Evolutionary conservation across 164 flowering plant species (phyloP).

Genomic region (Sedum album): DNA sequence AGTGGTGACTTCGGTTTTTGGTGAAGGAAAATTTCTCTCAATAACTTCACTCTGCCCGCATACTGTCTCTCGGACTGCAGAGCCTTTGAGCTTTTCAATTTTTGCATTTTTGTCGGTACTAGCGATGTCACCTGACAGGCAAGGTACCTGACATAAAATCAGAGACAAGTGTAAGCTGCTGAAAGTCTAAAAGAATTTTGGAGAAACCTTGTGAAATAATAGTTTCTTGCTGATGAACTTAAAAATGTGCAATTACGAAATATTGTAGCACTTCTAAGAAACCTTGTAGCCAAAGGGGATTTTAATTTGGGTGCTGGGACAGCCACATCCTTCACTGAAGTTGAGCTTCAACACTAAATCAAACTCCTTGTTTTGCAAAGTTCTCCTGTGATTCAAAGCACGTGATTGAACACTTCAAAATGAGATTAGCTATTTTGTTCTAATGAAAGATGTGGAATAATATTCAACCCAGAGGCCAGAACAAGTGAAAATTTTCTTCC

Average conservation of each 20-base stretch:
- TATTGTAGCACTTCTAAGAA: neutral
- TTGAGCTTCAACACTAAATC: slow-evolving; percentile 56
- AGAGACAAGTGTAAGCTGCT: neutral
- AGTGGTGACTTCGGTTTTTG: slow-evolving; percentile 38
- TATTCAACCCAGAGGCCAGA: neutral
- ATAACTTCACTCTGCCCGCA: slow-evolving; percentile 55
- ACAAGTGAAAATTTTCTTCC: no score
- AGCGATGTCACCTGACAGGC: slow-evolving; percentile 34
- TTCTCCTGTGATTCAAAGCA: slow-evolving; percentile 45
- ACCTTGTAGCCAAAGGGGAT: slow-evolving; percentile 75
- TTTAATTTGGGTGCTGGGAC: slow-evolving; percentile 35
- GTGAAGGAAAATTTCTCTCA: slow-evolving; percentile 32
- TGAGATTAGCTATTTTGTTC: neutral
- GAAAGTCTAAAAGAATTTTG: neutral
- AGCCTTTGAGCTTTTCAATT: slow-evolving; percentile 39
- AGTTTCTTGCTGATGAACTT: neutral
- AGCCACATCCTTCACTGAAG: slow-evolving; percentile 74
- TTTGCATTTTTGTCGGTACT: slow-evolving; percentile 34
- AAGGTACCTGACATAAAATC: slow-evolving; percentile 15
- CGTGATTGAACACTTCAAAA: neutral
- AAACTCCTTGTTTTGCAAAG: slow-evolving; percentile 37
- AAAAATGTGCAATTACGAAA: neutral
- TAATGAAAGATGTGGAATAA: neutral
- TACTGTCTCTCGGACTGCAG: slow-evolving; percentile 35
- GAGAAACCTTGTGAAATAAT: neutral